Base-by-base conservation (phyloP, 2,329 filamentous ascomycete genomes). In the Metarhizium album region DNA sequence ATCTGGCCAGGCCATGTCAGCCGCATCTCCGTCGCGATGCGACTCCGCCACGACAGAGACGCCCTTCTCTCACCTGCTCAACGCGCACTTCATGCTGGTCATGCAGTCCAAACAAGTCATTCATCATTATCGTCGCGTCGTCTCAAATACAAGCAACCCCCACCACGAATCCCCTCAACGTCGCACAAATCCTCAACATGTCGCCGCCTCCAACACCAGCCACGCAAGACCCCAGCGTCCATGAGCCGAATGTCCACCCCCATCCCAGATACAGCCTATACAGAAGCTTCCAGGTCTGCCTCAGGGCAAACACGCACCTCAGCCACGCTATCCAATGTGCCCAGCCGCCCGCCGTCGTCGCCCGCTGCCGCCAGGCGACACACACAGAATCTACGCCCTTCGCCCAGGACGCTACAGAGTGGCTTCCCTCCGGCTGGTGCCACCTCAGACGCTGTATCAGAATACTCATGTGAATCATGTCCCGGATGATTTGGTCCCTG, bases 401-500 rank as follows among this genome's bases (percentile, higher is more conserved):
- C 4, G 16, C 22, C n/a, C 20, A 24, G 5, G 40, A 43, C 40
- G 24, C 40, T 11, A 13, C 40, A 24, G 24, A 43, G 22, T 14
- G 11, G 20, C 40, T 43, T 20, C 40, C 24, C 40, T 43, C 40
- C 18, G 8, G 40, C 40, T 43, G 40, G 18, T 43, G 40, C 40
- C 22, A 24, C 40, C 40, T 43, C 40, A 43, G 22, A 14, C 42
- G 42, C 42, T 45, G 50, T 33, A 45, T 48, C 22, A 42, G 47
- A 13, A 33, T 46, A 42, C 40, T 24, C 23, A 48, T 35, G 42
- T 40, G 45, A 27, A 43, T 29, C 40, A 46, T 18, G 31, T 42
- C 33, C 35, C 35, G 43, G n/a, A 29, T 45, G 7, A 23, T 47
- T 45, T 31, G 42, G 48, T 60, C 62, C 24, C 46, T 48, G 23